Evolutionary conservation across 179 eudicot species (phyloP).

Genomic region (Silene vulgaris): DNA sequence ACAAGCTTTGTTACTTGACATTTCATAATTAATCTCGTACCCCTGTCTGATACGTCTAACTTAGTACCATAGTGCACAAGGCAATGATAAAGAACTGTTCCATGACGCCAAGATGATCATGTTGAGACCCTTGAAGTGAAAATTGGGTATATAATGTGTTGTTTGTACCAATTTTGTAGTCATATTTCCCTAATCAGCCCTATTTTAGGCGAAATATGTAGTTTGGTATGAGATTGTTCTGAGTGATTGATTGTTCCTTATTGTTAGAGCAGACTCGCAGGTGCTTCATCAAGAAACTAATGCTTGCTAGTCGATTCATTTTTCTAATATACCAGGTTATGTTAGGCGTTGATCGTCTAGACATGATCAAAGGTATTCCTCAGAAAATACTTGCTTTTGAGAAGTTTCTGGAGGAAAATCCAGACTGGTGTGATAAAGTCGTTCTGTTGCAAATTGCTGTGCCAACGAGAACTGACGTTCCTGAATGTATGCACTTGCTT

Average conservation of each 20-base stretch:
- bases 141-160: too few species aligned
- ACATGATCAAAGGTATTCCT: conserved; percentile 76
- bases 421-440: conserved; percentile 51
- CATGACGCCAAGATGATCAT: too few species aligned
- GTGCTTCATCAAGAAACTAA: background rate
- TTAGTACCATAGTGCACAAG: too few species aligned
- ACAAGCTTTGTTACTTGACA: background rate
- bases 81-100: too few species aligned
- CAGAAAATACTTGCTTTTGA: conserved; percentile 77
- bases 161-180: too few species aligned
- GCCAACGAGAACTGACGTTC: conserved; percentile 62
- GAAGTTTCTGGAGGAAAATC: conserved; percentile 62
- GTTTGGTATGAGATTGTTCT: background rate
- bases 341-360: conserved; percentile 72
- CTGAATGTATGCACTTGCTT: conserved; percentile 43
- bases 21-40: background rate
- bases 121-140: too few species aligned
- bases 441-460: conserved; percentile 59
- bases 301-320: background rate
- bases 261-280: background rate
- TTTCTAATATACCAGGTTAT: conserved; percentile 41
- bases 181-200: too few species aligned
- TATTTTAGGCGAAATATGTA: too few species aligned
- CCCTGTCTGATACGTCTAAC: background rate
- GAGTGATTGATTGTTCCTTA: too few species aligned